Percentiles rank a stretch among this genome's conserved stretches.
Evolutionary conservation across 768 basidiomycete genomes (phyloP).

Genomic region (Suillus cothurnatus): DNA sequence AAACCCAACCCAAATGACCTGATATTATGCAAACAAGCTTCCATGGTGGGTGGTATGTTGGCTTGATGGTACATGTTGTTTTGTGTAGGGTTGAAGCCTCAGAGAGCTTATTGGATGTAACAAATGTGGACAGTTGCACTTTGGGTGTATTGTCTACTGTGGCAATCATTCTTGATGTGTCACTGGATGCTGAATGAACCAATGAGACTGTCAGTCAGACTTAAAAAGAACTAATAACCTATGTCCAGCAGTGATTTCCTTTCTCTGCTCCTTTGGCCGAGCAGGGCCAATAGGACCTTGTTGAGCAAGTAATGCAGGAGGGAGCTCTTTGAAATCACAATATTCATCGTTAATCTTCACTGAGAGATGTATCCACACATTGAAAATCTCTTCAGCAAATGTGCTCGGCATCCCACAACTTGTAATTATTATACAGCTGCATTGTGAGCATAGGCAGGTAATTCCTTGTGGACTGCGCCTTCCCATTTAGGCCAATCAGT

Average conservation of each 20-base stretch:
- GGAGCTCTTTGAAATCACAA: slow-evolving; percentile 81
- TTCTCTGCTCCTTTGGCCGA: slow-evolving; percentile 62
- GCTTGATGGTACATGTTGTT: slow-evolving; percentile 91
- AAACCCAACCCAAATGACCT: slow-evolving; percentile 97
- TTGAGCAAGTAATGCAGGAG: slow-evolving; percentile 76
- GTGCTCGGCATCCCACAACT: background rate
- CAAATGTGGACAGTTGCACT: slow-evolving; percentile 69
- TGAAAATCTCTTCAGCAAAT: slow-evolving; percentile 24
- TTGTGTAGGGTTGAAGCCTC: slow-evolving; percentile 91
- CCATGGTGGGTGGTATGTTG: slow-evolving; percentile 95
- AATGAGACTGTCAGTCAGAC: slow-evolving; percentile 13
- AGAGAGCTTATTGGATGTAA: slow-evolving; percentile 66
- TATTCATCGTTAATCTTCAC: slow-evolving; percentile 93
- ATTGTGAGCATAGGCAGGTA: too few relatives aligned
- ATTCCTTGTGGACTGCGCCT: too few relatives aligned
- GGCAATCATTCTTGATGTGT: slow-evolving; percentile 70
- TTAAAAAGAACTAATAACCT: slow-evolving; percentile 24
- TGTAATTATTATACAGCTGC: too few relatives aligned
- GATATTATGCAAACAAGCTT: slow-evolving; percentile 96
- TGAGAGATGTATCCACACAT: slow-evolving; percentile 72
- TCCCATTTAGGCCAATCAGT: too few relatives aligned
- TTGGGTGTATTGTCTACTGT: slow-evolving; percentile 74
- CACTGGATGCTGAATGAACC: slow-evolving; percentile 33
- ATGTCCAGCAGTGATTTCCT: slow-evolving; percentile 77
- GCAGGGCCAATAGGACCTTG: slow-evolving; percentile 83